A percentile compares a stretch with the other conserved stretches of the same genome.
Evolutionary conservation across 495 filamentous ascomycete genomes (phyloP).

Genomic region (Xylaria curta): DNA sequence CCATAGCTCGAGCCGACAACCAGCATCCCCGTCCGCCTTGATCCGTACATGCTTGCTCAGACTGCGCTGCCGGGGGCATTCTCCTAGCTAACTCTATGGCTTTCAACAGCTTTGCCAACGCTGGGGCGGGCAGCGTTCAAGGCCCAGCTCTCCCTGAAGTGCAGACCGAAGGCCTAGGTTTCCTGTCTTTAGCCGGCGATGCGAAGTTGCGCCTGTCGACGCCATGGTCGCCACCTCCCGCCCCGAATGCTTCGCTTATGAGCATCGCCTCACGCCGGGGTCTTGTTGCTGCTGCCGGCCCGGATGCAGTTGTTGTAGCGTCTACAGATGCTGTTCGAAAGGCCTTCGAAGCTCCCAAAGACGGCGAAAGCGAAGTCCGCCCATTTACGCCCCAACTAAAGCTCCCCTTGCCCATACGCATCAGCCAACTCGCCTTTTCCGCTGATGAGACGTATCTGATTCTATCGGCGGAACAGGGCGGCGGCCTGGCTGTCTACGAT

Average conservation of each 20-base stretch:
- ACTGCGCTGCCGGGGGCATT: conserved; percentile 15
- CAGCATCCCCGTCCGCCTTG: background rate
- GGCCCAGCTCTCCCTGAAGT: conserved; percentile 66
- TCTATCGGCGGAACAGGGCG: conserved; percentile 79
- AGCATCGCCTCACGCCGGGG: conserved; percentile 81
- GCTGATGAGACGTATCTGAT: conserved; percentile 84
- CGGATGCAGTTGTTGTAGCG: conserved; percentile 76
- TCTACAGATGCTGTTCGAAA: conserved; percentile 79
- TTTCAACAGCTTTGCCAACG: conserved; percentile 63
- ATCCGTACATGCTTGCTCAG: conserved; percentile 21
- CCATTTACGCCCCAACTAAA: conserved; percentile 76
- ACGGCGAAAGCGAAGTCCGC: conserved; percentile 67
- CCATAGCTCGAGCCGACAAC: background rate
- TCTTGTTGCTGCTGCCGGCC: conserved; percentile 85
- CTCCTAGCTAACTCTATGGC: conserved; percentile 61
- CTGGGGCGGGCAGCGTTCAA: conserved; percentile 41
- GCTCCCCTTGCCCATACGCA: conserved; percentile 71
- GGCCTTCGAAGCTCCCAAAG: conserved; percentile 67
- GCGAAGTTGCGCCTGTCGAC: conserved; percentile 81
- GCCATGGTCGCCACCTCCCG: conserved; percentile 80
- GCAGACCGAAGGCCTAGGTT: conserved; percentile 78
- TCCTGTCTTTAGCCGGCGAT: conserved; percentile 79
- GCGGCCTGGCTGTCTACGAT: conserved; percentile 84
- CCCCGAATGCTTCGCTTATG: conserved; percentile 82
- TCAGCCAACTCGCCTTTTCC: conserved; percentile 90